phyloP scores from a whole-genome alignment of 2,329 filamentous ascomycete genomes.

The Dichotomopilus funicola region DNA sequence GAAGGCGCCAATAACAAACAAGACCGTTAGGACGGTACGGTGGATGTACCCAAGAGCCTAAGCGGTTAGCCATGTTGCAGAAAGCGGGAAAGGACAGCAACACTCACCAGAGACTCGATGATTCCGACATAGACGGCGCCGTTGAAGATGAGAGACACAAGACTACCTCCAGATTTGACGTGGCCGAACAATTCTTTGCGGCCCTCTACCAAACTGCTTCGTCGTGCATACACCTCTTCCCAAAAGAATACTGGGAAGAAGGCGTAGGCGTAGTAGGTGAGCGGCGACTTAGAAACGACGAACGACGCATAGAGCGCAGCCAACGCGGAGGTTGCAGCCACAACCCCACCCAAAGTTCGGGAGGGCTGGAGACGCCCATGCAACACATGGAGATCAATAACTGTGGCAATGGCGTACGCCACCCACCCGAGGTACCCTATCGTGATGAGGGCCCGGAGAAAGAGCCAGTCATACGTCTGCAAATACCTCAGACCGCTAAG shows the following conservation, averaged over 20 bases:
- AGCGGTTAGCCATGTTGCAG: conserved; percentile 16
- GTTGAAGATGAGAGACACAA: conserved; percentile 57
- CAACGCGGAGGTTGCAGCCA: conserved; percentile 71
- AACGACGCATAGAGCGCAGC: conserved; percentile 72
- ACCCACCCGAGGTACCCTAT: conserved; percentile 94
- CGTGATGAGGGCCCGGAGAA: conserved; percentile 82
- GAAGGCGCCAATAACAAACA: conserved; percentile 67
- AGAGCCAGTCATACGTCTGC: conserved; percentile 98
- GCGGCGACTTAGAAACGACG: conserved; percentile 68
- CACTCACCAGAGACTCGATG: conserved; percentile 67
- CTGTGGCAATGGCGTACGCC: conserved; percentile 80
- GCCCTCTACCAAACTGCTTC: conserved; percentile 62
- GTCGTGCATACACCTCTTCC: conserved; percentile 84
- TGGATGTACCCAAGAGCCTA: conserved; percentile 89
- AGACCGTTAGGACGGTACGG: conserved; percentile 74
- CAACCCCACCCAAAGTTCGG: conserved; percentile 51
- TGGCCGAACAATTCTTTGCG: conserved; percentile 62
- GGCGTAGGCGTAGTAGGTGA: conserved; percentile 83
- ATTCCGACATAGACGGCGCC: conserved; percentile 62
- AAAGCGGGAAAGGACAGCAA: neutral
- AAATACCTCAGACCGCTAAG: conserved; percentile 85
- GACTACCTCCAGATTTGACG: conserved; percentile 52
- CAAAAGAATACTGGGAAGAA: conserved; percentile 93
- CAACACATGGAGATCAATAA: conserved; percentile 81
- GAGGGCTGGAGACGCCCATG: conserved; percentile 60